phyloP scores from a whole-genome alignment of 805 yeast genomes.

The Ogataea glucozyma region DNA sequence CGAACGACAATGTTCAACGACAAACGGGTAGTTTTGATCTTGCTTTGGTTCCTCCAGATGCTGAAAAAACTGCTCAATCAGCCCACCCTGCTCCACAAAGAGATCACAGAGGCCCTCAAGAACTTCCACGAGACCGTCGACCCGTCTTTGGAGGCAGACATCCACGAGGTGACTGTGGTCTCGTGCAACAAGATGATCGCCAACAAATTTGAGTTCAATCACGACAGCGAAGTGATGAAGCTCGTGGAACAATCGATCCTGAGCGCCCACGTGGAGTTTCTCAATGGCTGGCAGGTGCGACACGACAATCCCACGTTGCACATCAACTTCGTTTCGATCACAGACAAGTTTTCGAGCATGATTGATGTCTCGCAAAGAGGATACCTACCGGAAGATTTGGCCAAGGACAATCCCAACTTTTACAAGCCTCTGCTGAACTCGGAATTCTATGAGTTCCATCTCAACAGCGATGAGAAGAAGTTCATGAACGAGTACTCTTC shows the following conservation, averaged over 20 bases:
- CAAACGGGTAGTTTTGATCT: constrained; percentile 28
- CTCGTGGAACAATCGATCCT: constrained; percentile 23
- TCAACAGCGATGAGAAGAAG: constrained; percentile 24
- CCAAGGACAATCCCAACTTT: constrained; percentile 26
- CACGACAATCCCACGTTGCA: constrained; percentile 32
- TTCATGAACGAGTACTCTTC: constrained; percentile 35
- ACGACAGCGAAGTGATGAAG: constrained; percentile 10
- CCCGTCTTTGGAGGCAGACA: constrained; percentile 20
- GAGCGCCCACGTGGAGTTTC: constrained; percentile 32
- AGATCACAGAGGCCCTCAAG: constrained; percentile 13
- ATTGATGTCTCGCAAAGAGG: constrained; percentile 30
- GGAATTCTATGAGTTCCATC: constrained; percentile 23
- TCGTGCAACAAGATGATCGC: constrained; percentile 32
- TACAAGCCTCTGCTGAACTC: constrained; percentile 19
- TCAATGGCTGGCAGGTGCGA: constrained; percentile 37
- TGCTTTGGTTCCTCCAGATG: constrained; percentile 35
- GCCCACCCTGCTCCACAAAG: constrained; percentile 21
- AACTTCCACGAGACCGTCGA: constrained; percentile 18
- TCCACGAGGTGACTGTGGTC: constrained; percentile 28
- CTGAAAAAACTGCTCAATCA: constrained; percentile 30
- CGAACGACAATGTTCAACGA: constrained; percentile 31
- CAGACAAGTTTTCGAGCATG: constrained; percentile 24
- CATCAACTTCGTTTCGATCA: constrained; percentile 31
- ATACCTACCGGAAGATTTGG: constrained; percentile 19
- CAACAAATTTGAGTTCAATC: constrained; percentile 7